phyloP scores from a whole-genome alignment of 345 rosid genomes.

The Iberis pinnata region DNA sequence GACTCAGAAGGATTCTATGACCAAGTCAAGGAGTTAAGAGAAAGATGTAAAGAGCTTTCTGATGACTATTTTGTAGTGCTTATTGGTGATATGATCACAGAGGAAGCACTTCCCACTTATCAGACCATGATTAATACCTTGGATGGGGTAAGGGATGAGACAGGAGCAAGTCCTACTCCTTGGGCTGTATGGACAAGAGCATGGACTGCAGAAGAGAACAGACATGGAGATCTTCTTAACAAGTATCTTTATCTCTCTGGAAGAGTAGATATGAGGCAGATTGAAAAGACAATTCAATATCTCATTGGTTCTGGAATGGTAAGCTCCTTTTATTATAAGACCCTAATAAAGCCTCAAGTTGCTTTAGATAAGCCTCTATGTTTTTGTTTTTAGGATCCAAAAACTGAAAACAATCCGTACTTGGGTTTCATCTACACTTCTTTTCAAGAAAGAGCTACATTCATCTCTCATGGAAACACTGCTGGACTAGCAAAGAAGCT shows the following conservation, averaged over 20 bases:
- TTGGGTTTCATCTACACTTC: slow-evolving; percentile 52
- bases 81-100: slow-evolving; percentile 53
- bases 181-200: slow-evolving; percentile 57
- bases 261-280: slow-evolving; percentile 50
- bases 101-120: slow-evolving; percentile 80
- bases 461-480: slow-evolving; percentile 54
- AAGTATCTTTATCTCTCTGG: slow-evolving; percentile 55
- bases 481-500: slow-evolving; percentile 31
- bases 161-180: slow-evolving; percentile 33
- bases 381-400: slow-evolving; percentile 41
- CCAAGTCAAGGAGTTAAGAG: slow-evolving; percentile 52
- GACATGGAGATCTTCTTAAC: slow-evolving; percentile 58
- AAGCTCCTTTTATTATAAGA: slow-evolving; percentile 3
- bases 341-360: too few species aligned
- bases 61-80: slow-evolving; percentile 34
- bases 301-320: slow-evolving; percentile 39
- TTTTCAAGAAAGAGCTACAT: slow-evolving; percentile 60
- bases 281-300: slow-evolving; percentile 50
- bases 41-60: slow-evolving; percentile 35
- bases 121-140: slow-evolving; percentile 72
- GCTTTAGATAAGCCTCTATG: too few species aligned
- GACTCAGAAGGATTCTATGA: slow-evolving; percentile 49
- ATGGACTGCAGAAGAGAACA: slow-evolving; percentile 58
- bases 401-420: slow-evolving; percentile 47
- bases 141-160: slow-evolving; percentile 39